Conservation (phyloP, 164 flowering plant genomes). For the Nymphaea thermarum region DNA sequence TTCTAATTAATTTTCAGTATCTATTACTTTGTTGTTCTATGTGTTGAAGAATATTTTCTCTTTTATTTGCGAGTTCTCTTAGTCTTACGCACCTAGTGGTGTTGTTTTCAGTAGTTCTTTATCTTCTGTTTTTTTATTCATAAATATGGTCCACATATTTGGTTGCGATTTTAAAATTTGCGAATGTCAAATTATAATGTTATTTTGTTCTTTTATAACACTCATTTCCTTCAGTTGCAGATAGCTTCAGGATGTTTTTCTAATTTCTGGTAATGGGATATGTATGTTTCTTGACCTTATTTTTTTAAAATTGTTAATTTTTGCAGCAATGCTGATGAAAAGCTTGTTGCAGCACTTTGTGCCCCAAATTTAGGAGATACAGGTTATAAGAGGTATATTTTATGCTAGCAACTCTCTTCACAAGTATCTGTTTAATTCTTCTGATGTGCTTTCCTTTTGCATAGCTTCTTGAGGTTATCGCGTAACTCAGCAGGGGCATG, state of each 20-base stretch:
- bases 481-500: too few relatives aligned
- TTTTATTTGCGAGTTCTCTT: not conserved
- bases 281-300: not conserved
- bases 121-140: not conserved
- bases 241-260: not conserved
- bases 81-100: not conserved
- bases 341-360: constrained; percentile 92
- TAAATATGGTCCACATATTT: not conserved
- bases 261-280: not conserved
- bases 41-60: not conserved
- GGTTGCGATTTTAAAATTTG: not conserved
- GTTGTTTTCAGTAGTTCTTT: too few relatives aligned
- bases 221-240: not conserved
- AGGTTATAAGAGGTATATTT: constrained; percentile 37
- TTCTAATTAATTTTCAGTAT: too few relatives aligned
- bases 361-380: constrained; percentile 28
- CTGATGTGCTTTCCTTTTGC: not conserved
- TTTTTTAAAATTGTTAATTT: not conserved
- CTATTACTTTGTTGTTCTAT: too few relatives aligned
- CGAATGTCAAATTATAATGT: not conserved
- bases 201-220: too few relatives aligned
- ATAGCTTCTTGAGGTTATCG: too few relatives aligned
- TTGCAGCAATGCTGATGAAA: constrained; percentile 90
- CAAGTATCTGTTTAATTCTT: not conserved
- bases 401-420: not conserved